Evolutionary conservation across 2,329 filamentous ascomycete species (phyloP).

Genomic region (Malbranchea cinnamomea): DNA sequence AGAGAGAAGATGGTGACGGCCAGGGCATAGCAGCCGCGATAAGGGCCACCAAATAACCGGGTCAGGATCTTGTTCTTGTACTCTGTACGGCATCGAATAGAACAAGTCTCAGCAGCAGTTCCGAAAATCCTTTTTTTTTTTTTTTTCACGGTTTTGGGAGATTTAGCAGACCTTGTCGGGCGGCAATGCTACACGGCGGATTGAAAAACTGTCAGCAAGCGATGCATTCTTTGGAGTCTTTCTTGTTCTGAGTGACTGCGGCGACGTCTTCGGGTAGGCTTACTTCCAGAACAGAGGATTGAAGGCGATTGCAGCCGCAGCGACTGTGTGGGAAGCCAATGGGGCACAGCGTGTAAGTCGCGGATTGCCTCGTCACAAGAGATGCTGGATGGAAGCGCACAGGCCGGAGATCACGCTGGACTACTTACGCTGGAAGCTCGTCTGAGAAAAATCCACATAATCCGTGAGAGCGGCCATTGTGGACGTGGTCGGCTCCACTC

Average conservation of each 20-base stretch:
- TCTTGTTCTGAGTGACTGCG: neutral
- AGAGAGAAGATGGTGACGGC: conserved; percentile 81
- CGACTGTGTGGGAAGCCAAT: conserved; percentile 54
- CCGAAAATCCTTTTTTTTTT: no score
- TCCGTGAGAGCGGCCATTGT: conserved; percentile 24
- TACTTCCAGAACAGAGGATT: conserved; percentile 99
- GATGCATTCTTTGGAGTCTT: neutral
- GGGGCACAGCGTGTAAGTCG: neutral
- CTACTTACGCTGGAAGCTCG: conserved; percentile 48
- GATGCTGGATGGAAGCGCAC: neutral
- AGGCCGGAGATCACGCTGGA: conserved; percentile 5
- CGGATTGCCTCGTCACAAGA: conserved; percentile 1
- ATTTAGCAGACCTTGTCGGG: conserved; percentile 52
- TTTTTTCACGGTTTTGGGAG: conserved; percentile 6
- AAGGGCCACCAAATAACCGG: conserved; percentile 66
- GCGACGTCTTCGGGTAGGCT: conserved; percentile 25
- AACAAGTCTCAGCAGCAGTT: no score
- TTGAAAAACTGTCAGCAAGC: neutral
- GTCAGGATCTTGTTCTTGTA: conserved; percentile 85
- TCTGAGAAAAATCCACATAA: conserved; percentile 49
- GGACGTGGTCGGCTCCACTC: no score
- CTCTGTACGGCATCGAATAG: no score
- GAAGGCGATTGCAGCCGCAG: conserved; percentile 69
- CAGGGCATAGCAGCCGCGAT: conserved; percentile 75
- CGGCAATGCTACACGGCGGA: conserved; percentile 50